These are phyloP conservation scores for Tylopilus intermedius DNA, from an alignment of 768 basidiomycete genomes.

Conservation along the genomic window DNA sequence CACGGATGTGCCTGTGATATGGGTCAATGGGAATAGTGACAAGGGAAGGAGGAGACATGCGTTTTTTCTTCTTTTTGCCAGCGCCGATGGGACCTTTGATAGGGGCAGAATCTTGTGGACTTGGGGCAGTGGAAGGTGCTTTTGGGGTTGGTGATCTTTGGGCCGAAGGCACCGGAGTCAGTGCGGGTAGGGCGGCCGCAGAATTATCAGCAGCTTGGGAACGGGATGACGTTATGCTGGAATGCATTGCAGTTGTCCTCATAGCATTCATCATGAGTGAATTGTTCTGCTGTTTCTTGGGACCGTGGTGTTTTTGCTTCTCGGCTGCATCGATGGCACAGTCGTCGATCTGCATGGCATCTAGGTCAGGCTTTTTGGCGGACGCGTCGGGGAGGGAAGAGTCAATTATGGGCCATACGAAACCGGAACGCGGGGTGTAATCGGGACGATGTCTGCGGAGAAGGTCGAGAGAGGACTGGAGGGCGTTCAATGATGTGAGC, in stretches of 20 bases:
- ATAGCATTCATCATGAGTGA: conserved; percentile 71
- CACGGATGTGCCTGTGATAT: conserved; percentile 22
- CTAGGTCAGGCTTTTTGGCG: conserved; percentile 36
- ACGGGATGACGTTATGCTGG: conserved; percentile 48
- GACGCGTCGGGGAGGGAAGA: conserved; percentile 40
- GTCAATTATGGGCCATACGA: conserved; percentile 79
- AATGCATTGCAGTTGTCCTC: conserved; percentile 71
- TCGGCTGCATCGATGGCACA: conserved; percentile 14
- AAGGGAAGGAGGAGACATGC: conserved; percentile 34
- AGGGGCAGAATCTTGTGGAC: conserved; percentile 41
- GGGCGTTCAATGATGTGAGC: conserved; percentile 64
- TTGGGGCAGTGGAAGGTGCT: conserved; percentile 30
- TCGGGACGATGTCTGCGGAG: conserved; percentile 72
- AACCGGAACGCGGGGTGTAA: conserved; percentile 79
- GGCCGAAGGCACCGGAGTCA: conserved; percentile 33
- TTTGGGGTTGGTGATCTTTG: conserved; percentile 31
- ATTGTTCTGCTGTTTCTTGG: conserved; percentile 62
- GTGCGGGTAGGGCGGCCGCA: conserved; percentile 26
- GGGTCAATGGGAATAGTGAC: conserved; percentile 3
- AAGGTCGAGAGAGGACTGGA: conserved; percentile 73
- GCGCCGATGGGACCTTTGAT: conserved; percentile 46
- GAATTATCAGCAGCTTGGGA: conserved; percentile 28
- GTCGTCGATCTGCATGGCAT: conserved; percentile 26
- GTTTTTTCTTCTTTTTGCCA: conserved; percentile 74
- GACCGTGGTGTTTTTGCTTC: conserved; percentile 26